These are phyloP conservation scores for Thyridium curvatum DNA, from an alignment of 2,329 filamentous ascomycete species.

Conservation along the genomic window DNA sequence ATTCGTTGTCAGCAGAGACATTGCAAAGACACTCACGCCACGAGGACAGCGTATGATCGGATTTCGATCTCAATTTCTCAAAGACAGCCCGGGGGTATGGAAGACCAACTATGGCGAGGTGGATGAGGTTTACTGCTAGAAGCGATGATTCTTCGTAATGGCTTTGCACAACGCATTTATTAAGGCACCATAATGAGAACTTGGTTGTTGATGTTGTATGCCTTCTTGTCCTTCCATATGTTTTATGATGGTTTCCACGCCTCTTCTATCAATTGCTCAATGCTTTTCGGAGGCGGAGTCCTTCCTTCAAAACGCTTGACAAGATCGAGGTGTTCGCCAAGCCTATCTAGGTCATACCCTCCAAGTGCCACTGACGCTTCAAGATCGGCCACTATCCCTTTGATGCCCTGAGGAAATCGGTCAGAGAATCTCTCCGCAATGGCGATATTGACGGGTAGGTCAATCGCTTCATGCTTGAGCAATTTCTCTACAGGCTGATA, in stretches of 20 bases:
- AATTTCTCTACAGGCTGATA: constrained; percentile 18
- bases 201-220: too few relatives aligned
- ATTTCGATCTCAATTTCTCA: constrained; percentile 18
- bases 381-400: constrained; percentile 20
- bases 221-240: too few relatives aligned
- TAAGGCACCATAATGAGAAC: too few relatives aligned
- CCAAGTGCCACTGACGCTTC: constrained; percentile 21
- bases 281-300: constrained; percentile 1
- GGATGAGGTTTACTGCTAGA: not conserved
- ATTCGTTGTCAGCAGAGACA: constrained; percentile 12
- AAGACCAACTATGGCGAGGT: constrained; percentile 14
- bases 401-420: constrained; percentile 17
- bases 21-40: constrained; percentile 11
- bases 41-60: constrained; percentile 18
- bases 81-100: constrained; percentile 18
- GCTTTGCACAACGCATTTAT: too few relatives aligned
- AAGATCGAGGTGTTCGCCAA: constrained; percentile 12
- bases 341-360: constrained; percentile 17
- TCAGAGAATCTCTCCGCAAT: constrained; percentile 15
- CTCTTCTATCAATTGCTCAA: constrained; percentile 6
- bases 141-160: too few relatives aligned
- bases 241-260: constrained; percentile 7
- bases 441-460: constrained; percentile 18
- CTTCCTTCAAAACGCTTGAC: constrained; percentile 13
- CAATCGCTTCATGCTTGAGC: constrained; percentile 12